Evolutionary conservation across 164 flowering plant species (phyloP), one percentile per base, ranked within the genome.

Genomic region (Vitis vinifera): DNA sequence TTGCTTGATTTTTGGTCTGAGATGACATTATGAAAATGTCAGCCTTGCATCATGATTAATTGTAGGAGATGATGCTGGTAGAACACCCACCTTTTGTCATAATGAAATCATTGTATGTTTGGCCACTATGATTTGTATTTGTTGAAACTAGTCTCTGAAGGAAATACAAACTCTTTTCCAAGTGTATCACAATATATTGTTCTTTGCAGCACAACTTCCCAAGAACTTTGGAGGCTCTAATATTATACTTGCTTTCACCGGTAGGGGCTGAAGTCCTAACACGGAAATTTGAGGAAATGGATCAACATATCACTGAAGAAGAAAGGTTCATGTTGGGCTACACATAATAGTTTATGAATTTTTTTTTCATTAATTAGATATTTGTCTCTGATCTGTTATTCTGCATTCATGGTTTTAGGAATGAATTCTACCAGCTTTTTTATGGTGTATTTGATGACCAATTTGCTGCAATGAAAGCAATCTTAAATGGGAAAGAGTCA

Each of bases 191-290:
- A 31, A 48, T 30, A 10, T 71, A 52, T 66, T 52, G 11, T 51
- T 59, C 8, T 68, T 79, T 80, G 59, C 87, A 96, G 99, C 84
- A 81, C 55, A 82, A 88, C 62, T 96, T 96, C 71, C 99, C 97
- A 13, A 93, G 97, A 82, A 92, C 97, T 59, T 78, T 93, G 80
- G 98, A 96, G 81, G 91, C 88, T 73, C 79, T 92, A 30, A 74
- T 96, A 63, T 72, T 92, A 74, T 97, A 93, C 78, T 67, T 82
- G 78, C 98, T 96, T 73, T 86, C 99, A 65, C 97, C 99, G 61
- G 82, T 87, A 29, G 97, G 88, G 10, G 90, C 97, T 19, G 99
- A 96, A 81, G 91, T 89, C 13, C 93, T 96, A 61, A 92, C 99
- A 52, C 75, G 85, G 44, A 96, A 92, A 72, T 92, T 93, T 84